Evolutionary conservation across 441 rosid species (phyloP), one percentile per base, ranked within the genome.

Genomic region (Raphanus hybrid): DNA sequence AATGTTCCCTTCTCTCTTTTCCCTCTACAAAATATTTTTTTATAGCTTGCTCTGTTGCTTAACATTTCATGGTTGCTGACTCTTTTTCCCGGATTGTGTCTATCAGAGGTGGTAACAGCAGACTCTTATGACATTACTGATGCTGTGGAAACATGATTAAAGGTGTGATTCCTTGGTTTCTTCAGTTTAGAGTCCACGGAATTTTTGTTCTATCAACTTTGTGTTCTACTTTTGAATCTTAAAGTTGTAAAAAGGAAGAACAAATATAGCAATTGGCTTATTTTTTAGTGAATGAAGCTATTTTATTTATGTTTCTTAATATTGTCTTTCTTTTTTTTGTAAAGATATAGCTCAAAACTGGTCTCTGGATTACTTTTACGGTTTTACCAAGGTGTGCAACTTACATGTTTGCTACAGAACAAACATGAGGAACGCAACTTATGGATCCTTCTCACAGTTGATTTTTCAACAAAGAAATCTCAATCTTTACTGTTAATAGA

Each of bases 81-180:
- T 39, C 82, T 87, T 54, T 86, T 85, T 43, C 90, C 93, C 0
- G 91, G 90, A 27, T 69, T 86, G 70, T 86, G 91, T 88, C 71
- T 87, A 64, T 74, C 84, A 39, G 9, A 79, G 48, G 83, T 85
- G 82, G 81, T 87, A 43, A 86, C 90, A 60, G 75, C 80, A 66
- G 88, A 82, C 58, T 80, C 84, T 48, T 87, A 89, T 64, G 85
- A 87, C 57, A 88, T 86, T 69, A 75, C 84, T 61, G 84, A 86
- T 15, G 67, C 84, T 69, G 85, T 83, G 23, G 87, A 84, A 80
- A 80, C 84, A 78, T 75, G 82, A 82, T 10, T 1, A 37, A 37
- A 37, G 64, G 60, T 70, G 72, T 3, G 50, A 55, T 39, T 43
- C 50, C 50, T 43, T 73, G 50, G 35, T 62, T 57, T 41, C 67